Evolutionary conservation across 208 protist genomes (phyloP).

Genomic region (Trypanosoma avium): DNA sequence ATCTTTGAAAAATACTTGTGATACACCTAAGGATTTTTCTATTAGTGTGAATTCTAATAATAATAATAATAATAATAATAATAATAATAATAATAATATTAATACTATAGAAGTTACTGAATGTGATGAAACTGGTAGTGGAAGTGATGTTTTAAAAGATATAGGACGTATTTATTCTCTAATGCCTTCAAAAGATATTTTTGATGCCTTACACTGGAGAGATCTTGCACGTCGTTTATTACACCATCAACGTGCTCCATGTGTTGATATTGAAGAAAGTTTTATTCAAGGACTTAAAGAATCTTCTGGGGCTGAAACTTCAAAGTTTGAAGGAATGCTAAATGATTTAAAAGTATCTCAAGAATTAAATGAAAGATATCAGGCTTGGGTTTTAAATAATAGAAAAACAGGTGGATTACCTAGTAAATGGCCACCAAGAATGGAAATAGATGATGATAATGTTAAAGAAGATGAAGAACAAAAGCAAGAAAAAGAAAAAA

Average conservation of each 20-base stretch:
- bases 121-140: background rate
- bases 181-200: slow-evolving; percentile 93
- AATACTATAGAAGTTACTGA: background rate
- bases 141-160: slow-evolving; percentile 34
- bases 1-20: no score
- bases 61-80: background rate
- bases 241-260: slow-evolving; percentile 65
- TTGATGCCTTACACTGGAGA: slow-evolving; percentile 96
- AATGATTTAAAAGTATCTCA: slow-evolving; percentile 43
- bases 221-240: slow-evolving; percentile 94
- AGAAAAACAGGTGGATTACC: background rate
- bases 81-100: background rate
- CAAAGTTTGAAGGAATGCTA: slow-evolving; percentile 96
- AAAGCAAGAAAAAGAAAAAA: slow-evolving; percentile 15
- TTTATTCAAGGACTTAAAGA: slow-evolving; percentile 93
- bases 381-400: slow-evolving; percentile 33
- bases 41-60: background rate
- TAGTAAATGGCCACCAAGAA: background rate
- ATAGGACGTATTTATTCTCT: slow-evolving; percentile 86
- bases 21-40: no score
- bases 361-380: slow-evolving; percentile 45
- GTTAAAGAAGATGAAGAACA: background rate
- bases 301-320: slow-evolving; percentile 94
- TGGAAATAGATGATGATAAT: slow-evolving; percentile 4
- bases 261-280: slow-evolving; percentile 83